Evolutionary conservation across 148 eudicot genomes (phyloP).

Genomic region (Simmondsia chinensis): DNA sequence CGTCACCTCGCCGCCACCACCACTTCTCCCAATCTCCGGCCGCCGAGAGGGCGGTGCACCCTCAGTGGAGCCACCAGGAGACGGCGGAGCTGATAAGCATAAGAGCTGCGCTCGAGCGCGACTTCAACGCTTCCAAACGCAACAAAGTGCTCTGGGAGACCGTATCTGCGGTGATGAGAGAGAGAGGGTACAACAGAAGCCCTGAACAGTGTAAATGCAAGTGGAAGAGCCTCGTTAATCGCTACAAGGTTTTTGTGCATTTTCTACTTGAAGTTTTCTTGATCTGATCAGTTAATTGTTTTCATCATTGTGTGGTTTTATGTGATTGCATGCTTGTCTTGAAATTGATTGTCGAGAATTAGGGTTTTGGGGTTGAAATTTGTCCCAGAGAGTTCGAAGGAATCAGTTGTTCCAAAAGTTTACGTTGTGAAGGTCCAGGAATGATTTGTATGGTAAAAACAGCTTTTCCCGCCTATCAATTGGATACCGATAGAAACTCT

Average conservation of each 20-base stretch:
- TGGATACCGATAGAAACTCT: no score
- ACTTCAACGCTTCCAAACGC: conserved; percentile 24
- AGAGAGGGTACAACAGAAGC: conserved; percentile 59
- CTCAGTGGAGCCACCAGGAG: conserved; percentile 32
- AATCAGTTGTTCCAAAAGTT: no score
- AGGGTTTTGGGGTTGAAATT: no score
- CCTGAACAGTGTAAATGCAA: conserved; percentile 86
- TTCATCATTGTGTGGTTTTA: neutral
- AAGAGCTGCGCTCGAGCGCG: conserved; percentile 31
- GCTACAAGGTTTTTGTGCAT: conserved; percentile 51
- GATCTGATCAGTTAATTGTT: no score
- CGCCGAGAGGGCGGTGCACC: conserved; percentile 2
- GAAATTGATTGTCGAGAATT: neutral
- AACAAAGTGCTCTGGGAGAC: conserved; percentile 54
- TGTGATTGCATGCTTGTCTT: neutral
- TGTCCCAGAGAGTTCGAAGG: no score
- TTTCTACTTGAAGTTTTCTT: neutral
- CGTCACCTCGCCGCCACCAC: neutral
- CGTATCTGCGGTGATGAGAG: conserved; percentile 38
- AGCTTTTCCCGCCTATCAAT: no score
- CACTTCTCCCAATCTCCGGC: neutral
- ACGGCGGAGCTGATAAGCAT: conserved; percentile 36
- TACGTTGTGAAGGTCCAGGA: no score
- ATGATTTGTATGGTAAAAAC: no score
- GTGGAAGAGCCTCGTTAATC: conserved; percentile 76